Evolutionary conservation across 805 yeast species (phyloP).

Genomic region (Zygosaccharomyces gambellarensis): DNA sequence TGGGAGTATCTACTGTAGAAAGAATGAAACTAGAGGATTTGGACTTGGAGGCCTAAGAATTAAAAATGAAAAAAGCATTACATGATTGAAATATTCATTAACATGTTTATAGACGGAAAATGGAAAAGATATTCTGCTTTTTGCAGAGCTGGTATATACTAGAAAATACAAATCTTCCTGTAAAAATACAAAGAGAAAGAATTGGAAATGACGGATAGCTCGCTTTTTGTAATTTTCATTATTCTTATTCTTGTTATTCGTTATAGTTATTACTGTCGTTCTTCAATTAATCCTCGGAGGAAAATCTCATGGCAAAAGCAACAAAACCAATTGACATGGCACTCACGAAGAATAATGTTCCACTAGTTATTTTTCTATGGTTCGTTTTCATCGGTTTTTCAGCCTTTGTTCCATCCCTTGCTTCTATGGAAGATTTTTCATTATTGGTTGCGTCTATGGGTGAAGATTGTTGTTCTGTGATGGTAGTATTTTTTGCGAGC

Average conservation of each 20-base stretch:
- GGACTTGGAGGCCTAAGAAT: slow-evolving; percentile 12
- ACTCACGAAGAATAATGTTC: slow-evolving; percentile 13
- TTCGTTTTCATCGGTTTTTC: slow-evolving; percentile 6
- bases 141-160: neutral
- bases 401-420: slow-evolving; percentile 1
- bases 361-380: slow-evolving; percentile 9
- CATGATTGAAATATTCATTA: slow-evolving; percentile 2
- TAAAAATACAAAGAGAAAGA: slow-evolving; percentile 1
- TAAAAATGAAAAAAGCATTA: neutral
- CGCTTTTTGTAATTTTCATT: neutral
- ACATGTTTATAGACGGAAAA: neutral
- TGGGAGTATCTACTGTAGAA: slow-evolving; percentile 39
- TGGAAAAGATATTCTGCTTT: neutral
- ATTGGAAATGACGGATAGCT: neutral
- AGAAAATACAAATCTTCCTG: slow-evolving; percentile 4
- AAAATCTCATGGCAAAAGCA: slow-evolving; percentile 18
- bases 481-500: slow-evolving; percentile 11
- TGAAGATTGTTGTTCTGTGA: slow-evolving; percentile 4
- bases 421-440: slow-evolving; percentile 1
- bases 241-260: neutral
- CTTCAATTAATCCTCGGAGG: slow-evolving; percentile 12
- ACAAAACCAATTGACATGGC: slow-evolving; percentile 17
- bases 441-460: slow-evolving; percentile 1
- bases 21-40: slow-evolving; percentile 36
- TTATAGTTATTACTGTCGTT: neutral